Base-by-base conservation (phyloP, 208 protist species). In the Acanthamoeba rhysodes region DNA sequence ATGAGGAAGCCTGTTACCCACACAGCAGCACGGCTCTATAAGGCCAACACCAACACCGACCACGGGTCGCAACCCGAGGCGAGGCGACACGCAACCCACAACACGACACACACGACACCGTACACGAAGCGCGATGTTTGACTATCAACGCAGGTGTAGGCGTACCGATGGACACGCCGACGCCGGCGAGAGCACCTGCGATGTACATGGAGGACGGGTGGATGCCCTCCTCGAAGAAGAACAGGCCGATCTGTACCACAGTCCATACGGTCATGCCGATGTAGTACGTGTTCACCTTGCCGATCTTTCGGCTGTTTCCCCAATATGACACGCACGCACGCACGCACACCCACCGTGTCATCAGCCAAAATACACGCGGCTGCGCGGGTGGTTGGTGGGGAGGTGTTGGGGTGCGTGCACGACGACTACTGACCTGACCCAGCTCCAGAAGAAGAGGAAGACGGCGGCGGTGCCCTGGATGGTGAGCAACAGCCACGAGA, bases 221-320 rank as follows among this genome's bases (percentile, higher is more conserved):
- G 29, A 37, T 41, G 14, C 62, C 76, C 41, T 57, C 16, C n/a
- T 84, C 91, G 2, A 96, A 50, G 41, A 96, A 96, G 48, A 88
- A 96, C 2, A 96, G 37, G 50, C 41, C 62, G 3, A 95, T 27
- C 59, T 95, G 94, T 20, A 57, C 53, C 4, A 70, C 32, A 18
- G 95, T 37, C 55, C 90, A 57, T 62, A 96, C 82, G 27, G 80
- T 27, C 68, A 82, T 94, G 41, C 95, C 95, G 45, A 96, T 96
- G 34, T 95, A 95, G 32, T 95, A 96, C 1, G 82, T 88, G 8
- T 41, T 84, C 24, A 95, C 94, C n/a, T 96, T 96, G 4, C 95
- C 95, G 45, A 96, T 85, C 1, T 62, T 53, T 4, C 34, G 22
- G 37, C 34, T 53, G 55, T 74, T 27, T 20, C n/a, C n/a, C n/a